Conservation (phyloP, 495 filamentous ascomycete genomes). For the Penicillium longicatenatum region DNA sequence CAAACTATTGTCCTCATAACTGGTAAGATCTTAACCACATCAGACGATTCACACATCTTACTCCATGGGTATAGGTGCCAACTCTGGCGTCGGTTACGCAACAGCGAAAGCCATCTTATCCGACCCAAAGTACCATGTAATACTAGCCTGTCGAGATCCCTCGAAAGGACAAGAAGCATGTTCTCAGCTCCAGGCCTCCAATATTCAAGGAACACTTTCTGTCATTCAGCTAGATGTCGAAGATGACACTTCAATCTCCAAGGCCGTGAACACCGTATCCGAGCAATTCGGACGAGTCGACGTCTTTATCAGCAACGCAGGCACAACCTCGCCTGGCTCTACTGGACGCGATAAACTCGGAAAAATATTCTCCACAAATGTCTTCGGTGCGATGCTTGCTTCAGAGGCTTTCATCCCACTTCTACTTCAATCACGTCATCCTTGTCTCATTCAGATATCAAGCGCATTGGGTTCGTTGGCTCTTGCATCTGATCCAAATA, state of each 20-base stretch:
- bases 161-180: conserved; percentile 26
- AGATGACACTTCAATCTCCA: conserved; percentile 31
- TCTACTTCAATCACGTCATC: conserved; percentile 35
- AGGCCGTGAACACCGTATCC: conserved; percentile 23
- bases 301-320: conserved; percentile 42
- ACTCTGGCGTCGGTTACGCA: conserved; percentile 35
- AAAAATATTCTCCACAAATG: conserved; percentile 39
- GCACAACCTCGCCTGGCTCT: conserved; percentile 6
- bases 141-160: conserved; percentile 30
- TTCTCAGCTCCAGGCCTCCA: conserved; percentile 14
- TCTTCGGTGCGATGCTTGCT: conserved; percentile 35
- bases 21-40: background rate
- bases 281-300: conserved; percentile 30
- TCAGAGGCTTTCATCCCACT: conserved; percentile 43
- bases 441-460: conserved; percentile 42
- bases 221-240: conserved; percentile 30
- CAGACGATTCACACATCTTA: background rate
- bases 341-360: conserved; percentile 27
- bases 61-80: conserved; percentile 27
- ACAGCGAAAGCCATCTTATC: conserved; percentile 25
- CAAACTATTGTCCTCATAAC: background rate
- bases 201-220: conserved; percentile 24
- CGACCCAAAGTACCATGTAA: conserved; percentile 26
- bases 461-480: conserved; percentile 37
- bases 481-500: conserved; percentile 29